phyloP scores from a whole-genome alignment of 192 early-diverging fungal species.

The Dissophora ornata region DNA sequence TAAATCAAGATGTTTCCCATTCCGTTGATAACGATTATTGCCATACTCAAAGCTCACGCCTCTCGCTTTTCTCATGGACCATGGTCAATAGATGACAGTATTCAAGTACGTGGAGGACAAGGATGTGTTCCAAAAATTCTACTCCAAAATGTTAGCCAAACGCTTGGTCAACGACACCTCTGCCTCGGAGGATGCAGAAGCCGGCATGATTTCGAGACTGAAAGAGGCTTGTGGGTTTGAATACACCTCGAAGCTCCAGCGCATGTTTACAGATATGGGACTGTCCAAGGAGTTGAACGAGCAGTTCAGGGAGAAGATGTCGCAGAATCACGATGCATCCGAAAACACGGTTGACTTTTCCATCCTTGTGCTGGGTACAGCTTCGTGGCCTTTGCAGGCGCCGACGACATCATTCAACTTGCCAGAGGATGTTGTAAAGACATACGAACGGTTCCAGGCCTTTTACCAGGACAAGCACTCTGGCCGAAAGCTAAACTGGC shows the following conservation, averaged over 20 bases:
- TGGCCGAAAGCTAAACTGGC: constrained; percentile 94
- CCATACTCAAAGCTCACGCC: too few species aligned
- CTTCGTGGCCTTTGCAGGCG: constrained; percentile 89
- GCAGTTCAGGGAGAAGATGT: constrained; percentile 76
- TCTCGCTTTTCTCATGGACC: too few species aligned
- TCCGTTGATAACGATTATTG: too few species aligned
- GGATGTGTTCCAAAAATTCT: constrained; percentile 99
- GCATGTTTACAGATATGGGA: constrained; percentile 96
- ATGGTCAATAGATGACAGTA: constrained; percentile 93
- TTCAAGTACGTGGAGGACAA: constrained; percentile 98
- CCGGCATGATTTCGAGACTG: constrained; percentile 93
- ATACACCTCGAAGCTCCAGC: constrained; percentile 92
- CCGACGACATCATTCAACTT: constrained; percentile 85
- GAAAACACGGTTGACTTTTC: constrained; percentile 74
- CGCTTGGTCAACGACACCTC: constrained; percentile 92
- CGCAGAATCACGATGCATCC: constrained; percentile 48
- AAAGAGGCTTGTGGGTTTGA: constrained; percentile 95
- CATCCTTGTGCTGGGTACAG: constrained; percentile 88
- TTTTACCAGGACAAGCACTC: constrained; percentile 92
- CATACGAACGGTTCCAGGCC: constrained; percentile 84
- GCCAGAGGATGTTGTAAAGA: constrained; percentile 88
- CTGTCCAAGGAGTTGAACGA: constrained; percentile 92
- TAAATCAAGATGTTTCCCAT: too few species aligned
- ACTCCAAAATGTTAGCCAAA: constrained; percentile 91
- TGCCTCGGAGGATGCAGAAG: constrained; percentile 92